phyloP scores from a whole-genome alignment of 139 green algal genomes.

The Coccomyxa sp. region DNA sequence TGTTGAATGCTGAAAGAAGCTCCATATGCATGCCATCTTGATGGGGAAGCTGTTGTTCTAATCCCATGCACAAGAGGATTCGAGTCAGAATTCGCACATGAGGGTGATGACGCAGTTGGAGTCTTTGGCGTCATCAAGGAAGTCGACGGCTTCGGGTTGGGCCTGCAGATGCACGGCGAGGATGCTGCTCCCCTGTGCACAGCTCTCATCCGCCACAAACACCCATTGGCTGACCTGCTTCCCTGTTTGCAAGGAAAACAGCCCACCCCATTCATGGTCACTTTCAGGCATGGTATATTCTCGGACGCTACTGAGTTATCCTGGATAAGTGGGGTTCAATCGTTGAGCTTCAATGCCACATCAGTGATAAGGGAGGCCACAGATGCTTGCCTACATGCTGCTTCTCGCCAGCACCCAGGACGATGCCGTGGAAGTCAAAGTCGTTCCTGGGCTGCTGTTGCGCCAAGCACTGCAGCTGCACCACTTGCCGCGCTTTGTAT shows the following conservation, averaged over 20 bases:
- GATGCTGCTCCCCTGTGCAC: background rate
- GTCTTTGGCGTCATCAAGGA: background rate
- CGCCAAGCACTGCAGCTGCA: background rate
- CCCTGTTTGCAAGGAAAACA: background rate
- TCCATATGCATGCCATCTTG: background rate
- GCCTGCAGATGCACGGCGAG: slow-evolving; percentile 9
- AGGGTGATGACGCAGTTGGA: no score
- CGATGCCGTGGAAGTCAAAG: slow-evolving; percentile 2
- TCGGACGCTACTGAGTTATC: background rate
- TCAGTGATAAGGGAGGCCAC: background rate
- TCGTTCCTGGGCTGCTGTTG: background rate
- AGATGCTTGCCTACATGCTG: background rate
- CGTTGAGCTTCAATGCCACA: background rate
- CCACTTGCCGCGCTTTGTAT: background rate
- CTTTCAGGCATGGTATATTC: background rate
- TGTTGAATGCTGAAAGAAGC: background rate
- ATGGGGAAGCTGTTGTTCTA: background rate
- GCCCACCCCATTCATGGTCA: no score
- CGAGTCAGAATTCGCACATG: background rate
- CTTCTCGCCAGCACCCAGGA: background rate
- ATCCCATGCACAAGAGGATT: background rate
- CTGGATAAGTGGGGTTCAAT: background rate
- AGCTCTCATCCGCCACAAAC: slow-evolving; percentile 17
- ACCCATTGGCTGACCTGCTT: slow-evolving; percentile 14
- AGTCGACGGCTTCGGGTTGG: background rate